Base-by-base conservation (phyloP, 225 moss, liverwort and hornwort genomes). In the Rhytidiadelphus loreus region DNA sequence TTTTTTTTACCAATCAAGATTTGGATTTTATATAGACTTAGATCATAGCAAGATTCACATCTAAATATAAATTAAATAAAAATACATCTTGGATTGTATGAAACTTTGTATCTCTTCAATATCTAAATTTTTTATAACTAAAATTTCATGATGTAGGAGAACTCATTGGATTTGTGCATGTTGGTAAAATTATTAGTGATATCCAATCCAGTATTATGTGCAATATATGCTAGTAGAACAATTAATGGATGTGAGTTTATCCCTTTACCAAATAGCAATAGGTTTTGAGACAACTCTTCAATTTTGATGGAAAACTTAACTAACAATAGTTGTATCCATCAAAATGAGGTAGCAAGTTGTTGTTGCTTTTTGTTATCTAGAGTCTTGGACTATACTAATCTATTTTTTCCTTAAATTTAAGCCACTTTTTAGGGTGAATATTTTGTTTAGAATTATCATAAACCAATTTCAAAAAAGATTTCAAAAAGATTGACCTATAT, bases 401-500 rank as follows among this genome's bases (percentile, higher is more conserved):
- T 30, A 48, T 28, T 48, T 19, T 18, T 48, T 44, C 19, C 2
- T 74, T 4, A 3, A 6, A 0, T 73, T 72, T 6, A 29, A 3
- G 6, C 0, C 11, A 72, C 3, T 2, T 46, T 44, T 7, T 30
- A 73, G 18, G 0, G 0, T 46, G 4, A 73, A 11, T 0, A 2
- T 29, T 11, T 72, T 28, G 11, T 46, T 29, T 29, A 6, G 3
- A n/a, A 72, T 44, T 72, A 17, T 17, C 7, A 0, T 46, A 6
- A 6, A 11, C 0, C 1, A 1, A 6, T 29, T 46, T 30, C 11
- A 73, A 29, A 28, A 73, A 18, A 29, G 2, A 18, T 17, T 46
- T 18, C 0, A 0, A 1, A 46, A 46, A 46, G 4, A 11, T 73
- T 73, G 29, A 72, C 3, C 4, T 17, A 69, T n/a, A 23, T 4